Evolutionary conservation across 345 rosid species (phyloP).

Genomic region (Anastatica hierochuntica): DNA sequence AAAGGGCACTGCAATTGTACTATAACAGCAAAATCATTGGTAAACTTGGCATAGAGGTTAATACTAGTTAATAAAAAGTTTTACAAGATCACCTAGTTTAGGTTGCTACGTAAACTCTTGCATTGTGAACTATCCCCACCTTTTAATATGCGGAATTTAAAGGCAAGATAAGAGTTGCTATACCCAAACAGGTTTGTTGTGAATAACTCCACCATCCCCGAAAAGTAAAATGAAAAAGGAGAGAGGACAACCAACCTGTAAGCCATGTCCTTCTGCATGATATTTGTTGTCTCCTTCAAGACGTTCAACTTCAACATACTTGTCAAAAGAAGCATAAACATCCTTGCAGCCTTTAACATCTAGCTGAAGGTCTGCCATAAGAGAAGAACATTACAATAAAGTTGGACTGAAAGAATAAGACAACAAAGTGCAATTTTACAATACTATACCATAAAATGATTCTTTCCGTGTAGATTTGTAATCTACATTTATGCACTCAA

Average conservation of each 20-base stretch:
- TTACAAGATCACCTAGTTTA: too few species aligned
- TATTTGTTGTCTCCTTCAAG: conserved; percentile 98
- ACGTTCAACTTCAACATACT: conserved; percentile 95
- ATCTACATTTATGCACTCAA: conserved; percentile 94
- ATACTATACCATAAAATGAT: conserved; percentile 74
- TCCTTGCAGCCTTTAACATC: conserved; percentile 98
- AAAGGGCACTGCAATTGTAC: too few species aligned
- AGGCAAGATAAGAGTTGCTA: too few species aligned
- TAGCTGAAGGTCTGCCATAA: conserved; percentile 90
- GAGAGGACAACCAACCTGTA: conserved; percentile 56
- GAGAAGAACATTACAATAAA: conserved; percentile 12
- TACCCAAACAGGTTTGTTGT: too few species aligned
- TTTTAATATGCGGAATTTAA: too few species aligned
- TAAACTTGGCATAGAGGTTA: too few species aligned
- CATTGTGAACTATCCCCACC: too few species aligned
- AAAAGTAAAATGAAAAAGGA: not conserved
- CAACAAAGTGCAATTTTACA: not conserved
- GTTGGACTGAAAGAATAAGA: conserved; percentile 3
- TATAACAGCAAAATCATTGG: too few species aligned
- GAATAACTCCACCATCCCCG: not conserved
- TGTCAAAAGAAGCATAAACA: conserved; percentile 96
- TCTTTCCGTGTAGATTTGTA: conserved; percentile 92
- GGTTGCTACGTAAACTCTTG: too few species aligned
- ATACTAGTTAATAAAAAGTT: too few species aligned
- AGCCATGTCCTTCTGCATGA: conserved; percentile 84